Percentiles rank a stretch among this genome's conserved stretches.
Evolutionary conservation across 2,329 filamentous ascomycete species (phyloP).

Genomic region (Colletotrichum salicis): DNA sequence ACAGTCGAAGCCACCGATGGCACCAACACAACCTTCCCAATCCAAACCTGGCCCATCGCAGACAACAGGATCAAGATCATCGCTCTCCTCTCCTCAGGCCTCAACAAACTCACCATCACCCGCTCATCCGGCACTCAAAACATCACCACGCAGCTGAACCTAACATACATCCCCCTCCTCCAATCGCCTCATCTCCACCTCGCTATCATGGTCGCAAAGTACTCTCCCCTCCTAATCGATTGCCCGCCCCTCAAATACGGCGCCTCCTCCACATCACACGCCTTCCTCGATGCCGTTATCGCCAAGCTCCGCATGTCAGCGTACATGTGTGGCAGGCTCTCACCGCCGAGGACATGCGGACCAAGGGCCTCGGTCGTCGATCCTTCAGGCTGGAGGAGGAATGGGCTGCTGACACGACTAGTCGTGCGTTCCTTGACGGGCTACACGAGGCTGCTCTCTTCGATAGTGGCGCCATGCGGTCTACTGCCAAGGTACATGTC

Average conservation of each 20-base stretch:
- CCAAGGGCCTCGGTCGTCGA: conserved; percentile 73
- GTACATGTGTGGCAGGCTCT: conserved; percentile 82
- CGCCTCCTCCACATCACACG: conserved; percentile 60
- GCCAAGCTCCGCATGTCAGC: conserved; percentile 79
- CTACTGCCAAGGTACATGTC: conserved; percentile 73
- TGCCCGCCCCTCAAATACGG: conserved; percentile 69
- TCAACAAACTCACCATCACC: conserved; percentile 12
- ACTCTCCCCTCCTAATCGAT: conserved; percentile 76
- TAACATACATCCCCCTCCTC: conserved; percentile 67
- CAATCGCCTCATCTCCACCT: conserved; percentile 74
- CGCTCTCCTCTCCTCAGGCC: conserved; percentile 20
- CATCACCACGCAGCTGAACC: background rate
- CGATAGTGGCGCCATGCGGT: conserved; percentile 25
- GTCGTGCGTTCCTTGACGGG: conserved; percentile 41
- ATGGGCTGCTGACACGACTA: conserved; percentile 75
- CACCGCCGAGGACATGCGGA: conserved; percentile 79
- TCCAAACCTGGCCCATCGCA: conserved; percentile 21
- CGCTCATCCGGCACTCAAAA: background rate
- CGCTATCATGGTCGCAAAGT: conserved; percentile 75
- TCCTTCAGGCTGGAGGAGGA: conserved; percentile 80
- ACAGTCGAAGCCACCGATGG: conserved; percentile 8
- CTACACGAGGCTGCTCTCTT: background rate
- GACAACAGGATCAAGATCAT: conserved; percentile 19
- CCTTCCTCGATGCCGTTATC: conserved; percentile 70
- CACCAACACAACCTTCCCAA: conserved; percentile 12